Evolutionary conservation across 1,139 yeast genomes (phyloP).

Genomic region (Debaryomycetaceae sp.): DNA sequence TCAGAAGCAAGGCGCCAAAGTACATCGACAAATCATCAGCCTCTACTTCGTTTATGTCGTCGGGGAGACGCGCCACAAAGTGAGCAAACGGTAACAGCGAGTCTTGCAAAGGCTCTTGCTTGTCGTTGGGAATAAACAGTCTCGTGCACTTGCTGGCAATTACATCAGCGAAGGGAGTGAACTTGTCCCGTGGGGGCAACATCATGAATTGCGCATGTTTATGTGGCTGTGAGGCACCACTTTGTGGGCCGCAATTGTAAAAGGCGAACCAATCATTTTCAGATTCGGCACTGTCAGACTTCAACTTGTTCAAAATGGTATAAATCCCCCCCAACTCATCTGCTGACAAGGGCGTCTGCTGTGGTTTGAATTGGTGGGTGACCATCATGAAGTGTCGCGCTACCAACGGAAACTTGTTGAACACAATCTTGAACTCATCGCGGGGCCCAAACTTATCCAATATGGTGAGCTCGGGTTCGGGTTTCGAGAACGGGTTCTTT

Average conservation of each 20-base stretch:
- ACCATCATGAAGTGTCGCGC: constrained; percentile 75
- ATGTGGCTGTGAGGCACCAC: constrained; percentile 94
- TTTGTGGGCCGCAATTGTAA: constrained; percentile 79
- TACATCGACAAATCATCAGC: constrained; percentile 57
- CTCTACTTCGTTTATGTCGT: constrained; percentile 30
- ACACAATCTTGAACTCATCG: constrained; percentile 57
- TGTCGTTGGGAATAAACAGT: constrained; percentile 49
- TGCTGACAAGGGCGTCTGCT: constrained; percentile 66
- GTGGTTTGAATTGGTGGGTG: constrained; percentile 69
- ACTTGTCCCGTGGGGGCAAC: constrained; percentile 47
- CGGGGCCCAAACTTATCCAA: constrained; percentile 43
- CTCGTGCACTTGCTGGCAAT: constrained; percentile 40
- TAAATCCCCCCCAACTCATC: constrained; percentile 60
- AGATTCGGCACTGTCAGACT: constrained; percentile 14
- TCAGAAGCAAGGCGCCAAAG: constrained; percentile 67
- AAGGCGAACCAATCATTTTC: constrained; percentile 57
- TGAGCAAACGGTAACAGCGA: constrained; percentile 74
- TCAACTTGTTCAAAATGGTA: constrained; percentile 38
- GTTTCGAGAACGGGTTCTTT: constrained; percentile 71
- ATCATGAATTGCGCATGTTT: constrained; percentile 85
- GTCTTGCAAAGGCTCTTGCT: constrained; percentile 58
- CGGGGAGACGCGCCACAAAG: constrained; percentile 65
- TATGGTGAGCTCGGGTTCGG: constrained; percentile 73
- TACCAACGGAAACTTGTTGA: constrained; percentile 83
- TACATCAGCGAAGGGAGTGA: constrained; percentile 57